A percentile compares a stretch with the other conserved stretches of the same genome.
phyloP scores from a whole-genome alignment of 257 asterid genomes.

The Asclepias syriaca region DNA sequence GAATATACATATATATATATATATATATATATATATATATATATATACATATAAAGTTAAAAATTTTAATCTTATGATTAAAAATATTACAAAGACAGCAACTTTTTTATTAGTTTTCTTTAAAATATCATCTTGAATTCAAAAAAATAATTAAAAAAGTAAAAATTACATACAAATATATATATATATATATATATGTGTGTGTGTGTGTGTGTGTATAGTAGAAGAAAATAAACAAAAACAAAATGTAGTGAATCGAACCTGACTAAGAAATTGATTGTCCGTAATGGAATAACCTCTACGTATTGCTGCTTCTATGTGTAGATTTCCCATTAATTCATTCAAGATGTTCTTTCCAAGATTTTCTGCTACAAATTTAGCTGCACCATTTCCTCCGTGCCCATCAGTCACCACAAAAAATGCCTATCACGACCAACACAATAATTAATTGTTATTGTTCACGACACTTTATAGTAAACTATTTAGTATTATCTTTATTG shows the following conservation, averaged over 20 bases:
- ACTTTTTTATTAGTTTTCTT: too few relatives aligned
- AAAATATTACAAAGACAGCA: too few relatives aligned
- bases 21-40: too few relatives aligned
- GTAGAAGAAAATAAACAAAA: neutral
- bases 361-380: conserved; percentile 44
- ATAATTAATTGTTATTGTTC: neutral
- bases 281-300: conserved; percentile 41
- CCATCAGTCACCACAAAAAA: conserved; percentile 51
- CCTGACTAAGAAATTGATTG: conserved; percentile 34
- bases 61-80: too few relatives aligned
- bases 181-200: too few relatives aligned
- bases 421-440: conserved; percentile 22
- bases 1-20: neutral
- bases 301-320: conserved; percentile 34
- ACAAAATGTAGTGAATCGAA: neutral
- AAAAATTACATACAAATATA: too few relatives aligned
- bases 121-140: too few relatives aligned
- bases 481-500: too few relatives aligned
- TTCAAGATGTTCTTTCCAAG: conserved; percentile 38
- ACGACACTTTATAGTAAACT: too few relatives aligned
- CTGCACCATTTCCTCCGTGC: conserved; percentile 48
- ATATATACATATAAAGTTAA: too few relatives aligned
- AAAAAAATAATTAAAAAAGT: too few relatives aligned
- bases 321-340: conserved; percentile 17
- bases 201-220: too few relatives aligned